Percentiles rank a stretch among this genome's conserved stretches.
These are phyloP conservation scores for Saprolegnia parasitica DNA, from an alignment of 352 stramenopile genomes.

Conservation along the genomic window DNA sequence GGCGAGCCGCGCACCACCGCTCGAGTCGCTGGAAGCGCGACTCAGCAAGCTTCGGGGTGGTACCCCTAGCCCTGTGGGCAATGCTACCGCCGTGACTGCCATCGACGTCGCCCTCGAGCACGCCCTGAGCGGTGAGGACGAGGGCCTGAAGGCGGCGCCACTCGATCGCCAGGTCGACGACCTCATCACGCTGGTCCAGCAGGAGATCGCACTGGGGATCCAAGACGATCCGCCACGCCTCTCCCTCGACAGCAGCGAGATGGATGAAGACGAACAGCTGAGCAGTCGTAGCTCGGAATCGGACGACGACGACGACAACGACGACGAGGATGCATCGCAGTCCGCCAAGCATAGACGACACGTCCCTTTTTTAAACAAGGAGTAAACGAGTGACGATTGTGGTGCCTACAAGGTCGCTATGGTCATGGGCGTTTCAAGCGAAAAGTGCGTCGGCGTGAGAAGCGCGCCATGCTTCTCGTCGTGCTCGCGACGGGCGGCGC, in stretches of 20 bases:
- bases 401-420: neutral
- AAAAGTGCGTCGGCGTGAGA: constrained; percentile 5
- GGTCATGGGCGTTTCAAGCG: neutral
- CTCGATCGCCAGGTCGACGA: constrained; percentile 4
- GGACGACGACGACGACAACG: no score
- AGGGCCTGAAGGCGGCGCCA: neutral
- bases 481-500: neutral
- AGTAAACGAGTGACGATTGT: neutral
- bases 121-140: neutral
- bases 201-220: neutral
- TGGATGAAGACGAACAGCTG: neutral
- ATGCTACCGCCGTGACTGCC: neutral
- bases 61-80: neutral
- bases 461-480: neutral
- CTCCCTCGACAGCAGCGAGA: neutral
- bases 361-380: no score
- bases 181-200: neutral
- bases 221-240: neutral
- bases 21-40: constrained; percentile 17
- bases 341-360: no score
- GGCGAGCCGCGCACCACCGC: constrained; percentile 4
- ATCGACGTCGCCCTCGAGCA: constrained; percentile 7
- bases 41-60: constrained; percentile 5
- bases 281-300: neutral
- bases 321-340: no score